Percentiles rank a stretch among this genome's conserved stretches.
Evolutionary conservation across 1,284 basidiomycete species (phyloP).

Genomic region (Volvariella surrecta): DNA sequence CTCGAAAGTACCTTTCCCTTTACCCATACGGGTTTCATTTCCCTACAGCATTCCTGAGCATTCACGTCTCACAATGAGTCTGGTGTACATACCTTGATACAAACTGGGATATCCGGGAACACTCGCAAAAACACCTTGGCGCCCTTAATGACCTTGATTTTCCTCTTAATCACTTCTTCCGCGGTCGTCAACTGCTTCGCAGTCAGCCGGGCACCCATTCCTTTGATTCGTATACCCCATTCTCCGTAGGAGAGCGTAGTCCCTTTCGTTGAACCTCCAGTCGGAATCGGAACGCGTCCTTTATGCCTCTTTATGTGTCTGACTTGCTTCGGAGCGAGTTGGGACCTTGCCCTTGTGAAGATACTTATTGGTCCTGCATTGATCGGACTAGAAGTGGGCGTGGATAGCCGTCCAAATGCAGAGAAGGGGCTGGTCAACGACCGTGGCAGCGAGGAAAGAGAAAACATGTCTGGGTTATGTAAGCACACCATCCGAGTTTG

Average conservation of each 20-base stretch:
- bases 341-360: slow-evolving; percentile 32
- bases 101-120: slow-evolving; percentile 96
- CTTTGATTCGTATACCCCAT: slow-evolving; percentile 87
- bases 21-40: slow-evolving; percentile 99
- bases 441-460: slow-evolving; percentile 11
- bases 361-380: slow-evolving; percentile 21
- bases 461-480: slow-evolving; percentile 11
- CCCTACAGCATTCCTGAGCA: slow-evolving; percentile 46
- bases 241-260: slow-evolving; percentile 90
- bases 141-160: slow-evolving; percentile 89
- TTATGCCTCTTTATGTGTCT: slow-evolving; percentile 86
- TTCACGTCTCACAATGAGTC: background rate
- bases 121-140: slow-evolving; percentile 84
- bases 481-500: slow-evolving; percentile 3
- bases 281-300: slow-evolving; percentile 75
- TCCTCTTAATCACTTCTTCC: slow-evolving; percentile 85
- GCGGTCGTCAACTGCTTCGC: slow-evolving; percentile 88
- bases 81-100: slow-evolving; percentile 69
- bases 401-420: background rate
- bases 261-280: slow-evolving; percentile 88
- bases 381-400: slow-evolving; percentile 11
- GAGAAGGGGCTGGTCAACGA: slow-evolving; percentile 4
- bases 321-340: slow-evolving; percentile 77
- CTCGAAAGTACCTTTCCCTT: slow-evolving; percentile 97
- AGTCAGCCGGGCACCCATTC: slow-evolving; percentile 74